Base-by-base conservation (phyloP, 495 filamentous ascomycete genomes). In the Trichoderma reesei region DNA sequence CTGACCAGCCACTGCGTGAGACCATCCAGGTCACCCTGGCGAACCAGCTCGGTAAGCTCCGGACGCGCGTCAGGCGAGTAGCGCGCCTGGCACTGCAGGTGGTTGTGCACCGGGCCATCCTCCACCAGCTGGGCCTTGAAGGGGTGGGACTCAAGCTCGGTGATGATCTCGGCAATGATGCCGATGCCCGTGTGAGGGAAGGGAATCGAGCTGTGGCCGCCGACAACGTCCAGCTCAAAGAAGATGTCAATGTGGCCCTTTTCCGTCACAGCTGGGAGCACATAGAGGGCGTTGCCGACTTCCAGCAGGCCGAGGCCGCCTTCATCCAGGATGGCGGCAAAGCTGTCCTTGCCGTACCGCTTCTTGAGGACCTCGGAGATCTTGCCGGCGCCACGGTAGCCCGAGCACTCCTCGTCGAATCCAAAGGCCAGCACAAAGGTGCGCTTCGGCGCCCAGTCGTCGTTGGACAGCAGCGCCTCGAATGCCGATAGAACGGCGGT, bases 381-480 rank as follows among this genome's bases (percentile, higher is more conserved):
- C 0, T 74, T 59, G 1, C 75, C 74, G 0, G 87, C 88, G 10
- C 88, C 88, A 5, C 83, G 74, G 31, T 69, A 75, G 3, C 88
- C 88, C 31, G 79, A 80, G 31, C 83, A 83, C 67, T 90, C 88
- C 70, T 91, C 87, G 66, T 91, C 88, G 63, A 87, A 90, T 0
- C 88, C 88, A 67, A 90, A 90, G 3, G 82, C 82, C 0, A 90
- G 73, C n/a, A 90, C 62, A 3, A 90, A 69, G 0, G 85, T 87
- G 59, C 88, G 79, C 60, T 79, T 77, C 0, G 88, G 88, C 4
- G 72, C 65, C 72, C 83, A 91, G 44, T 78, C 71, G 39, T 84
- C 82, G 13, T 78, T 72, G 13, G 90, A 74, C 1, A 90, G 77
- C 18, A 84, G 81, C 2, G 51, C 31, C 71, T 90, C 87, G 8